These are phyloP conservation scores for Alternaria brassicae DNA, from an alignment of 2,329 filamentous ascomycete genomes.

Conservation along the genomic window DNA sequence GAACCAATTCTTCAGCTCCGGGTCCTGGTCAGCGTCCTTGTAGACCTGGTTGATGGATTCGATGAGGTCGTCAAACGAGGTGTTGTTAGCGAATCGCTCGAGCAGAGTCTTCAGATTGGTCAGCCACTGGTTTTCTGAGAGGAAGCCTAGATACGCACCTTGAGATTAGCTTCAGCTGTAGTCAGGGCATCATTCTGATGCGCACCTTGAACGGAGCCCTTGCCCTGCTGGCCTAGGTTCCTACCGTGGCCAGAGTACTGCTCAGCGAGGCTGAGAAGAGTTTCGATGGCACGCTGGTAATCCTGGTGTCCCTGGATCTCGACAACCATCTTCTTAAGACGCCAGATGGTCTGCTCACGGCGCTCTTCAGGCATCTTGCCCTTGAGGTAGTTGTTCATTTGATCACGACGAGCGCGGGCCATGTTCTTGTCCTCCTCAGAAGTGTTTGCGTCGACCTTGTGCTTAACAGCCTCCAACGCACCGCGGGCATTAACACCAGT, in stretches of 20 bases:
- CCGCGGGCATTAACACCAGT: slow-evolving; percentile 62
- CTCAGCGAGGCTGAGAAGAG: slow-evolving; percentile 82
- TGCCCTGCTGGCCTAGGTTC: slow-evolving; percentile 67
- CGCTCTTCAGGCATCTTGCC: slow-evolving; percentile 92
- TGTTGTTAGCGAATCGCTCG: slow-evolving; percentile 95
- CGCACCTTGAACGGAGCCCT: slow-evolving; percentile 75
- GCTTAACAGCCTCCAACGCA: slow-evolving; percentile 61
- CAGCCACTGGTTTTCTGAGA: slow-evolving; percentile 55
- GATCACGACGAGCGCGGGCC: slow-evolving; percentile 53
- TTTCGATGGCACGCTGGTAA: slow-evolving; percentile 90
- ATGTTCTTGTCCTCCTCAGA: slow-evolving; percentile 65
- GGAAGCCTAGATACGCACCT: slow-evolving; percentile 61
- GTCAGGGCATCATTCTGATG: slow-evolving; percentile 69
- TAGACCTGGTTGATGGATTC: slow-evolving; percentile 86
- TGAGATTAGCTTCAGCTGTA: slow-evolving; percentile 79
- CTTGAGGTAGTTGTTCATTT: slow-evolving; percentile 76
- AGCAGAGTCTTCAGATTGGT: slow-evolving; percentile 73
- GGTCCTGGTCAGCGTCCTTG: slow-evolving; percentile 82
- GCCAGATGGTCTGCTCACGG: slow-evolving; percentile 88
- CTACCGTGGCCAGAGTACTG: slow-evolving; percentile 80
- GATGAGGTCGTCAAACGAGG: slow-evolving; percentile 85
- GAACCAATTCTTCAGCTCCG: slow-evolving; percentile 91
- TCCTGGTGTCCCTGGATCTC: slow-evolving; percentile 96
- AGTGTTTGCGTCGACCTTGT: slow-evolving; percentile 67
- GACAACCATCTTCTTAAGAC: slow-evolving; percentile 96